Base-by-base conservation (phyloP, 345 rosid species). In the rapeseed (Brassica napus) region DNA sequence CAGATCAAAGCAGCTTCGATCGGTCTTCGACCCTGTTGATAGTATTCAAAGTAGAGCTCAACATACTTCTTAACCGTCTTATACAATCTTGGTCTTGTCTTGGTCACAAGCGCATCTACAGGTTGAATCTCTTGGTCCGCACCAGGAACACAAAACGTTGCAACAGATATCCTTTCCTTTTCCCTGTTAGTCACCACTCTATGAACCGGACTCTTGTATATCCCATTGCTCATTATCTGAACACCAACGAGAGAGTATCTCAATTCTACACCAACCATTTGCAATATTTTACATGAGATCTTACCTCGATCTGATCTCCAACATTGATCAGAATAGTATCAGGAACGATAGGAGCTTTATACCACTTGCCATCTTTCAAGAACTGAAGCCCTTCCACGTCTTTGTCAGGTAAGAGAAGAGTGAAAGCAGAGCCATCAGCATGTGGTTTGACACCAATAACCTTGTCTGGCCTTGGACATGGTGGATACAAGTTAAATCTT, bases 171-270 rank as follows among this genome's bases (percentile, higher is more conserved):
- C 66, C 93, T 84, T 76, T 85, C 86, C 39, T 70, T 86, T 68
- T 83, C 86, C 2, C 76, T 66, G 79, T 85, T 85, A 0, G 89
- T 85, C 79, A 84, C 79, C 72, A 82, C 92, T 63, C 89, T 74
- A 75, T 84, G 88, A 42, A 83, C 66, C 8, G 83, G 67, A 69
- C 91, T 89, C 85, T 87, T 89, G 82, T 82, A 90, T 62, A 84
- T 84, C 18, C 89, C 91, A 73, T 90, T 89, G 79, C 87, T 86
- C 90, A 84, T 87, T 71, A 86, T 85, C 90, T 85, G 28, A 78
- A 79, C 23, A 44, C 26, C 18, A 14, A 35, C 15, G 0, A 37
- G 8, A 72, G 1, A 30, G 2, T 18, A 18, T 23, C 4, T 73
- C 65, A 73, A 71, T 10, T 10, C 32, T 11, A 24, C 31, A 59